These are phyloP conservation scores for Trypanosomatidae sp. DNA, from an alignment of 208 protist genomes.

Conservation along the genomic window DNA sequence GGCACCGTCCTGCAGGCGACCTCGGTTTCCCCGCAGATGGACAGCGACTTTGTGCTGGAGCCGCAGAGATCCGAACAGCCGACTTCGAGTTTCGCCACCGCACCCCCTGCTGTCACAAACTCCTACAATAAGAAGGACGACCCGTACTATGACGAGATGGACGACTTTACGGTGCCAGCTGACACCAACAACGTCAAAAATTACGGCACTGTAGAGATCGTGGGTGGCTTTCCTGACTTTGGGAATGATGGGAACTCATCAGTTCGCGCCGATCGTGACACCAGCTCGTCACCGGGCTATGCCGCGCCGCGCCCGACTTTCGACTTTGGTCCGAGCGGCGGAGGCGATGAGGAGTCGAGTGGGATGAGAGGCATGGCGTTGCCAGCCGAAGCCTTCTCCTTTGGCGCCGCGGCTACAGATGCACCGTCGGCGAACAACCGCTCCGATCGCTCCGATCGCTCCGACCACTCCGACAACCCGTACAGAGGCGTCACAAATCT, in stretches of 20 bases:
- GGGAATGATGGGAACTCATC: constrained; percentile 14
- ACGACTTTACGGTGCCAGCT: constrained; percentile 55
- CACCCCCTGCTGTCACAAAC: constrained; percentile 4
- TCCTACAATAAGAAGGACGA: constrained; percentile 42
- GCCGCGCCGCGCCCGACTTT: constrained; percentile 45
- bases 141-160: constrained; percentile 78
- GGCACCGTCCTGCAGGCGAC: constrained; percentile 21
- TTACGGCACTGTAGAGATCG: constrained; percentile 39
- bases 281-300: not conserved
- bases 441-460: not conserved
- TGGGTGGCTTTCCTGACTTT: constrained; percentile 28
- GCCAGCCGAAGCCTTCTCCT: constrained; percentile 6
- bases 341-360: constrained; percentile 12
- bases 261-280: not conserved
- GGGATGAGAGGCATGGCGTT: not conserved
- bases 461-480: constrained; percentile 7
- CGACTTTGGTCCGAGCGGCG: constrained; percentile 50
- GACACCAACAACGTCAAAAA: constrained; percentile 10
- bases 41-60: constrained; percentile 28
- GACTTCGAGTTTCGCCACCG: constrained; percentile 5
- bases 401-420: constrained; percentile 9
- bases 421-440: constrained; percentile 1
- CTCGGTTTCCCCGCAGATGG: not conserved
- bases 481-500: constrained; percentile 35
- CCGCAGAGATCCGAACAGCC: constrained; percentile 15